Base-by-base conservation (phyloP, 1,284 basidiomycete species). In the Cerrena zonata region DNA sequence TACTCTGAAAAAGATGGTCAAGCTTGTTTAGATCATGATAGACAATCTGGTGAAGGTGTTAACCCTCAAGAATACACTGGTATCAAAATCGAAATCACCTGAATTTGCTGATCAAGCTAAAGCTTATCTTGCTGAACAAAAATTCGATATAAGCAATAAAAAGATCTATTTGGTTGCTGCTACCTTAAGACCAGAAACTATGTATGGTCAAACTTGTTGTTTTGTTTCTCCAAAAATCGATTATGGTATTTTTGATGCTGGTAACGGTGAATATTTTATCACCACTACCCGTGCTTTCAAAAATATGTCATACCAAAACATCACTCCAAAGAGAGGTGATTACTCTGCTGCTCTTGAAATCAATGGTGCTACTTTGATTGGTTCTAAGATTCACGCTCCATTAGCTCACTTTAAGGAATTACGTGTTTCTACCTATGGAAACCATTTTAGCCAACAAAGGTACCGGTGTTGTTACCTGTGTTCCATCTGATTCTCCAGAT, bases 11-110 rank as follows among this genome's bases (percentile, higher is more conserved):
- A 98, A 70, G 96, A 99, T 63, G 94, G 93, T 7, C 96, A 99
- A 68, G 95, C 96, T 1, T 99, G 96, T 68, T 99, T 99, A 96
- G 96, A 99, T 72, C 96, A 99, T 74, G 96, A 99, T 69, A 90
- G 96, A 56, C 81, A 85, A 51, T 92, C 93, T 57, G 96, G 96
- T 45, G 96, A 99, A 71, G 94, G 89, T 48, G 75, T 96, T 51
- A 92, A 92, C 15, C 95, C 96, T 5, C 94, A 96, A 65, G 95
- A 99, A 68, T 99, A 99, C 73, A 94, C 95, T 13, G 90, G 79
- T 18, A 74, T 99, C 67, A 98, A 97, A 77, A 94, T 98, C 91
- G 84, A 91, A 69, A 91, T 98, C 2, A 72, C 87, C 13, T 76
- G 90, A 91, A 57, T 96, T 91, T 89, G 81, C 80, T 51, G 69